Evolutionary conservation across 345 rosid genomes (phyloP).

Genomic region (Gossypium bickii): DNA sequence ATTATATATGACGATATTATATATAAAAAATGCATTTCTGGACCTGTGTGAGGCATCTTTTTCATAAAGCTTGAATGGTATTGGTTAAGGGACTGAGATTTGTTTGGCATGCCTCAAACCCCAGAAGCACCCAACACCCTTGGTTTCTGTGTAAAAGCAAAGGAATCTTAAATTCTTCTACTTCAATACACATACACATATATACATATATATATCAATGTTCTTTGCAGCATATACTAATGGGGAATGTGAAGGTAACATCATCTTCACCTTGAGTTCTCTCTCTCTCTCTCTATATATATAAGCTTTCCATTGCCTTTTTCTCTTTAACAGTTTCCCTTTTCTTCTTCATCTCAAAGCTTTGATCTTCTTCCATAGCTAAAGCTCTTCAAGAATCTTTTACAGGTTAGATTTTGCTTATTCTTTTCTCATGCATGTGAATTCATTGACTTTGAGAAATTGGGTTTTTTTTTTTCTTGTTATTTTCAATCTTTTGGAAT

Average conservation of each 20-base stretch:
- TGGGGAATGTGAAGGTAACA: conserved; percentile 44
- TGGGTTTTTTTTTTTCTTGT: too few relatives aligned
- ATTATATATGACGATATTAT: background rate
- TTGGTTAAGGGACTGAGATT: conserved; percentile 60
- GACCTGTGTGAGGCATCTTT: conserved; percentile 55
- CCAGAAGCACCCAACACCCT: conserved; percentile 38
- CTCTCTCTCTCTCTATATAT: too few relatives aligned
- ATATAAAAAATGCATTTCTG: conserved; percentile 36
- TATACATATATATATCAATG: conserved; percentile 13
- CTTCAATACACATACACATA: background rate
- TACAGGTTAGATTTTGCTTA: conserved; percentile 33
- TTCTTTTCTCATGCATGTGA: conserved; percentile 11
- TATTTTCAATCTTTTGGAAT: background rate
- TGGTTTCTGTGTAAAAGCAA: conserved; percentile 37
- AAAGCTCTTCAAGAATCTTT: background rate
- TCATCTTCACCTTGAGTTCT: background rate
- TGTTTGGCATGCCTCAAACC: conserved; percentile 70
- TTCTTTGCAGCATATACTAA: conserved; percentile 40
- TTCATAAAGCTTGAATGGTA: conserved; percentile 48
- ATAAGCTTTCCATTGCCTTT: background rate
- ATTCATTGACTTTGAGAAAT: conserved; percentile 4
- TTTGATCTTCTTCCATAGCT: background rate
- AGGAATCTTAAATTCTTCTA: conserved; percentile 29
- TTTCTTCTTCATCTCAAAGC: background rate
- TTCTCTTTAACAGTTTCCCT: background rate